Percentiles rank a stretch among this genome's conserved stretches.
Conservation (phyloP, 257 asterid genomes). For the Perilla frutescens region DNA sequence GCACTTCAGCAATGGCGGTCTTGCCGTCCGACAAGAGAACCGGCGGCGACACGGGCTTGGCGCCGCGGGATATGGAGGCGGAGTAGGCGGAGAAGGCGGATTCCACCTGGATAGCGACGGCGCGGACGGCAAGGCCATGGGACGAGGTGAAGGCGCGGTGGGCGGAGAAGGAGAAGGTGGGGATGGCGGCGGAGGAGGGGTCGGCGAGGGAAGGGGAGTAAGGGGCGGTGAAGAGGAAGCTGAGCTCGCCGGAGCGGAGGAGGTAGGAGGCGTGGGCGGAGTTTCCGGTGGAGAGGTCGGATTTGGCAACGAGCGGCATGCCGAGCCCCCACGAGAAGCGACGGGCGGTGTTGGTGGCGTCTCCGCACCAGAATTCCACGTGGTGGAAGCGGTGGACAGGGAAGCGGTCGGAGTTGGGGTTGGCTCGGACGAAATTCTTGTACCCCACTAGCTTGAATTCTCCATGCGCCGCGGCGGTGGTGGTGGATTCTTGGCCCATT, state of each 20-base stretch:
- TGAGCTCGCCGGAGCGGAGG: conserved; percentile 72
- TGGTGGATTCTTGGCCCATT: conserved; percentile 44
- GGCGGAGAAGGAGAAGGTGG: conserved; percentile 53
- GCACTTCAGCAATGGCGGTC: conserved; percentile 67
- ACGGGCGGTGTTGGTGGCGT: conserved; percentile 74
- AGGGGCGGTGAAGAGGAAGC: conserved; percentile 83
- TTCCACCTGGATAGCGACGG: conserved; percentile 65
- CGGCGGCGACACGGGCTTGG: conserved; percentile 62
- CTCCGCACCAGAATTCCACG: conserved; percentile 89
- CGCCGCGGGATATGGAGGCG: conserved; percentile 67
- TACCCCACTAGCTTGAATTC: conserved; percentile 61
- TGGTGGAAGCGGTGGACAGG: conserved; percentile 77
- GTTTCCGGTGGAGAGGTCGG: conserved; percentile 93
- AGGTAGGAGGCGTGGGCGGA: conserved; percentile 87
- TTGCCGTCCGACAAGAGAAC: conserved; percentile 43
- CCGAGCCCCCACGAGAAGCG: conserved; percentile 96
- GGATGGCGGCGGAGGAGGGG: conserved; percentile 63
- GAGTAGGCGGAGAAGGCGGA: conserved; percentile 66
- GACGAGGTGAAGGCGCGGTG: conserved; percentile 58
- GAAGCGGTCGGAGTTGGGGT: conserved; percentile 73
- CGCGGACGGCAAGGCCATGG: conserved; percentile 90
- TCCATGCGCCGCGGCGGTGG: conserved; percentile 33
- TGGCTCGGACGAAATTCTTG: conserved; percentile 63
- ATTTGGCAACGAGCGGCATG: conserved; percentile 74
- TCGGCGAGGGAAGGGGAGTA: conserved; percentile 63